Evolutionary conservation across 108 stramenopile genomes (phyloP), one percentile per base, ranked within the genome.

Genomic region (Conticribra guillardii): DNA sequence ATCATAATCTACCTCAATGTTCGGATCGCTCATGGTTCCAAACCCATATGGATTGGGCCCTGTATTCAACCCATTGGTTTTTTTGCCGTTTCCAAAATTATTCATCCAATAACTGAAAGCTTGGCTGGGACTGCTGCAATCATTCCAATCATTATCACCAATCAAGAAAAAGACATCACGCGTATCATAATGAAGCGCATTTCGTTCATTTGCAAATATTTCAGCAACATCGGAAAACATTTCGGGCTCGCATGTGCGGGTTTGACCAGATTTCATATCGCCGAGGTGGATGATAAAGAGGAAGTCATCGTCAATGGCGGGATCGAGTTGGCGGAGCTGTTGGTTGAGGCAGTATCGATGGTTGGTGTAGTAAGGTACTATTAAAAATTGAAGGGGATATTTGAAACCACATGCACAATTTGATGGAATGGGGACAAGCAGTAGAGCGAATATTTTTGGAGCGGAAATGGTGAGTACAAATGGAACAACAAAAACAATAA

Each of bases 321-420:
- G 63, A 48, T 64, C 30, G 49, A 64, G 63, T 32, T 50, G 17
- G 3, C 63, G 26, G 18, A 64, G 63, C 50, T 64, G 63, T 50
- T 50, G 1, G 50, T 64, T 64, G 32, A 64, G 63, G 21, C 63
- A 64, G 63, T 64, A 64, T 64, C 48, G 46, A 47, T 64, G 63
- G 50, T 51, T 64, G 50, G 31, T 51, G 31, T 51, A 51, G 50
- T 64, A 64, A 3, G 63, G 63, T 2, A 51, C 63, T 64, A 11
- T 9, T 41, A 41, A 41, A 41, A 41, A 41, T 41, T 41, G 11
- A 11, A 41, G 11, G 37, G 37, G 37, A 41, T 11, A 41, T 41
- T 41, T 41, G 37, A 41, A 41, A 5, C 11, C 37, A 41, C 11
- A 9, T 5, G 37, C 37, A 5, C 5, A 41, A 5, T 41, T 11